Conservation (phyloP, 2,329 filamentous ascomycete genomes). For the Ascochyta fabae region DNA sequence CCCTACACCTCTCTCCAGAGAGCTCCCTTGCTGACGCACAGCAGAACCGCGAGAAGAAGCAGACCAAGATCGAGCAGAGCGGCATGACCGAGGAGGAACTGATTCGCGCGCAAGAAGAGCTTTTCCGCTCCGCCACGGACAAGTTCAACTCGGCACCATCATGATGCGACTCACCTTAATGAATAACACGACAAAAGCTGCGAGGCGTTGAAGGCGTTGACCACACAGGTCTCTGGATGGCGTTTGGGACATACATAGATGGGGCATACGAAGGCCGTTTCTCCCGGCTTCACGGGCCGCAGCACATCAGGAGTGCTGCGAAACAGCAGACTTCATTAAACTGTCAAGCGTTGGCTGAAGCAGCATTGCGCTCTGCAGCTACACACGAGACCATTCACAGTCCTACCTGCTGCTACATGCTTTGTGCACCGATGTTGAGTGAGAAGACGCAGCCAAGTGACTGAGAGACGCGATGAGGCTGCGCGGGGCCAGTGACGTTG, state of each 20-base stretch:
- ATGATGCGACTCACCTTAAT: constrained; percentile 26
- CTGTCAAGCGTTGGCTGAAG: not conserved
- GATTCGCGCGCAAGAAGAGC: constrained; percentile 84
- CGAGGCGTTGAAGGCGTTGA: constrained; percentile 35
- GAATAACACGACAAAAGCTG: constrained; percentile 20
- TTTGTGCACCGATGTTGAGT: not conserved
- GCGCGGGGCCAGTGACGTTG: constrained; percentile 29
- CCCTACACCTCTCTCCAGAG: not conserved
- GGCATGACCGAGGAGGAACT: constrained; percentile 91
- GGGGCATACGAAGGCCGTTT: constrained; percentile 20
- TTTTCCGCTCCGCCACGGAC: constrained; percentile 82
- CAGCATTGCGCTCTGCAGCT: constrained; percentile 2
- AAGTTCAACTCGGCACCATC: constrained; percentile 67
- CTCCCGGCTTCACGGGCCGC: constrained; percentile 9
- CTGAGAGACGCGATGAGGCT: not conserved
- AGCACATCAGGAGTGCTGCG: constrained; percentile 2
- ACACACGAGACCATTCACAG: not conserved
- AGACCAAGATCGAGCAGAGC: constrained; percentile 95
- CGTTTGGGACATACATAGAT: constrained; percentile 31
- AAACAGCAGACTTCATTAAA: constrained; percentile 8
- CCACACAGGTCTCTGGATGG: constrained; percentile 22
- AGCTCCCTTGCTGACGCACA: constrained; percentile 19
- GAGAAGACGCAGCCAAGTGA: not conserved
- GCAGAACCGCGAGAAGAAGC: constrained; percentile 93
- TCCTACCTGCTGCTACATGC: not conserved